Evolutionary conservation across 106 monocot genomes (phyloP).

Genomic region (Dendrobium chrysotoxum): DNA sequence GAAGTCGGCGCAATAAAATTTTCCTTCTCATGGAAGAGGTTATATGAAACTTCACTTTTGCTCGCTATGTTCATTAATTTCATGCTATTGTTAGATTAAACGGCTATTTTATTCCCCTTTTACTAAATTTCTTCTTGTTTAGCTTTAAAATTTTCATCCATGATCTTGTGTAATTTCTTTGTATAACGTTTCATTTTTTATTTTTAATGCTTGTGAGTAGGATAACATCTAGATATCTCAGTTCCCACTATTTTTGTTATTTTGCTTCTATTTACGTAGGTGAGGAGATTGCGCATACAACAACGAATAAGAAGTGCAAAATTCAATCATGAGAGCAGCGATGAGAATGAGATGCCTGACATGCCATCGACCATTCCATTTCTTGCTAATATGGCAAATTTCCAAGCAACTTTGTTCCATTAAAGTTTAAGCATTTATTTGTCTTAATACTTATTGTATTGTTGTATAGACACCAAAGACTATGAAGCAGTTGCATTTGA

Average conservation of each 20-base stretch:
- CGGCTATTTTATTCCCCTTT: not conserved
- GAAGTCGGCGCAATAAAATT: slow-evolving; percentile 71
- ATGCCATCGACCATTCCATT: slow-evolving; percentile 94
- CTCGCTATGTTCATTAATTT: not conserved
- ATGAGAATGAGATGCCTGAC: slow-evolving; percentile 92
- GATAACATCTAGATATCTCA: not conserved
- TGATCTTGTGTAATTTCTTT: not conserved
- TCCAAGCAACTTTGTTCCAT: not conserved
- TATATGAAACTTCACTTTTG: not conserved
- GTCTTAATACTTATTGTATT: slow-evolving; percentile 9
- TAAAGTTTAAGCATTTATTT: not conserved
- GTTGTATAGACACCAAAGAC: slow-evolving; percentile 61
- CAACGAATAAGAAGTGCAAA: slow-evolving; percentile 68
- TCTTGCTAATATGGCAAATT: slow-evolving; percentile 55
- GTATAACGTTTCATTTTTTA: not conserved
- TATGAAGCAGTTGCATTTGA: slow-evolving; percentile 76
- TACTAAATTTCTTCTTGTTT: not conserved
- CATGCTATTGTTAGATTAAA: not conserved
- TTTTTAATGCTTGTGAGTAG: not conserved
- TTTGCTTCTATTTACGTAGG: slow-evolving; percentile 24
- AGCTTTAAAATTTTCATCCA: not conserved
- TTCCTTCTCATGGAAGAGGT: slow-evolving; percentile 99
- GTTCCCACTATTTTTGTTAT: not conserved
- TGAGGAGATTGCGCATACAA: slow-evolving; percentile 85
- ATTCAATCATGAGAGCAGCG: slow-evolving; percentile 23